phyloP scores from a whole-genome alignment of 2,329 filamentous ascomycete genomes.

The Pseudogymnoascus sp. region DNA sequence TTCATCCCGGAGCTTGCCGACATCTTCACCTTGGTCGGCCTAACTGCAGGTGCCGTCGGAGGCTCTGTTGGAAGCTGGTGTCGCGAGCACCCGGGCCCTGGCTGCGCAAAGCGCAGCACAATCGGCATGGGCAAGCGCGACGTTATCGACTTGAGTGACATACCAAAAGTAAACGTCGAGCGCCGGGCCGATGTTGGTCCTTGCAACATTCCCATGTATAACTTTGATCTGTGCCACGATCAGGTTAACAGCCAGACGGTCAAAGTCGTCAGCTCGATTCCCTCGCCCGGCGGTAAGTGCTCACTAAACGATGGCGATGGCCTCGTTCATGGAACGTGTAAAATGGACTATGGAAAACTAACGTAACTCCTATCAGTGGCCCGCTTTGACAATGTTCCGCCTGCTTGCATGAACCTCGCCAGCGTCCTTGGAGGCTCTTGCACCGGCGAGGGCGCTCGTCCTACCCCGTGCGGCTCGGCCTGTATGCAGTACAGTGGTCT shows the following conservation, averaged over 20 bases:
- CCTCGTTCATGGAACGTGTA: neutral
- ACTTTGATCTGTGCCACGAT: neutral
- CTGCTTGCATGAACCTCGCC: neutral
- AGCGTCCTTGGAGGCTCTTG: neutral
- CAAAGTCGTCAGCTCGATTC: neutral
- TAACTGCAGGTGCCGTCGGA: neutral
- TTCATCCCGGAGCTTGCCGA: too few species aligned
- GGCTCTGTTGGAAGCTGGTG: neutral
- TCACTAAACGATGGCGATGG: neutral
- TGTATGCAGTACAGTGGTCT: neutral
- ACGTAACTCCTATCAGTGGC: neutral
- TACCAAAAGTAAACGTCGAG: neutral
- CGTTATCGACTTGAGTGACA: neutral
- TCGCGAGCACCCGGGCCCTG: neutral
- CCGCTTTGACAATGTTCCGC: neutral
- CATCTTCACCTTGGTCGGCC: too few species aligned
- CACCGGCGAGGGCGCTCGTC: neutral
- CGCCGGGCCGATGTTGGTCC: neutral
- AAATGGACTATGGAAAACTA: neutral
- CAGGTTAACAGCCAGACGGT: neutral
- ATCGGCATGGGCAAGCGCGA: neutral
- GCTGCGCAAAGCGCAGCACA: neutral
- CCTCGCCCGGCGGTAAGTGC: neutral
- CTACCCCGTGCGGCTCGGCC: neutral
- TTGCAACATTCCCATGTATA: neutral